Evolutionary conservation across 345 rosid species (phyloP).

Genomic region (Geranium rotundifolium): DNA sequence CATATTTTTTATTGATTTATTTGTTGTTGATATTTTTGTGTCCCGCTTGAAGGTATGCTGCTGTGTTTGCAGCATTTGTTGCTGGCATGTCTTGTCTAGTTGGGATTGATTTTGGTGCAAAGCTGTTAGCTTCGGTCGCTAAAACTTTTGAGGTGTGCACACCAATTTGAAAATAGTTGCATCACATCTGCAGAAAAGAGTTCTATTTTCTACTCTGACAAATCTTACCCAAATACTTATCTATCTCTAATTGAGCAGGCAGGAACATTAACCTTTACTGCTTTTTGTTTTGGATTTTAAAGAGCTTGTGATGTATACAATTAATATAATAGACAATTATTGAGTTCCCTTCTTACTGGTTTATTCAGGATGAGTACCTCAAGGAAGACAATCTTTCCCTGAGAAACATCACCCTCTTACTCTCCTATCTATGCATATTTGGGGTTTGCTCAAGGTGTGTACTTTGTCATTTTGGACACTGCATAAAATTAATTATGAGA

Average conservation of each 20-base stretch:
- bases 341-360: constrained; percentile 4
- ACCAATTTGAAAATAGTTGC: constrained; percentile 1
- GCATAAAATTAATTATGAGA: not conserved
- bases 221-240: not conserved
- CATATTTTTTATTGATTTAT: not conserved
- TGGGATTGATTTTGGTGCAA: constrained; percentile 85
- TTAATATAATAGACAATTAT: not conserved
- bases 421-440: constrained; percentile 59
- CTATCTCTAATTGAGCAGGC: not conserved
- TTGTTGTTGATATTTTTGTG: constrained; percentile 6
- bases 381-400: constrained; percentile 72
- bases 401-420: constrained; percentile 68
- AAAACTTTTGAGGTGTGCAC: constrained; percentile 55
- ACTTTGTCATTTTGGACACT: not conserved
- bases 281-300: not conserved
- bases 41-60: constrained; percentile 52
- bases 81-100: constrained; percentile 83
- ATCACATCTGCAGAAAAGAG: not conserved
- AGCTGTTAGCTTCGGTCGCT: constrained; percentile 70
- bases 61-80: constrained; percentile 79
- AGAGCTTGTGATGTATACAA: not conserved
- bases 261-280: not conserved
- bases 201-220: not conserved
- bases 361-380: constrained; percentile 61
- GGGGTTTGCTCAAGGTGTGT: constrained; percentile 80